phyloP scores from a whole-genome alignment of 2,329 filamentous ascomycete species.

The Stagonosporopsis cucurbitacearum region DNA sequence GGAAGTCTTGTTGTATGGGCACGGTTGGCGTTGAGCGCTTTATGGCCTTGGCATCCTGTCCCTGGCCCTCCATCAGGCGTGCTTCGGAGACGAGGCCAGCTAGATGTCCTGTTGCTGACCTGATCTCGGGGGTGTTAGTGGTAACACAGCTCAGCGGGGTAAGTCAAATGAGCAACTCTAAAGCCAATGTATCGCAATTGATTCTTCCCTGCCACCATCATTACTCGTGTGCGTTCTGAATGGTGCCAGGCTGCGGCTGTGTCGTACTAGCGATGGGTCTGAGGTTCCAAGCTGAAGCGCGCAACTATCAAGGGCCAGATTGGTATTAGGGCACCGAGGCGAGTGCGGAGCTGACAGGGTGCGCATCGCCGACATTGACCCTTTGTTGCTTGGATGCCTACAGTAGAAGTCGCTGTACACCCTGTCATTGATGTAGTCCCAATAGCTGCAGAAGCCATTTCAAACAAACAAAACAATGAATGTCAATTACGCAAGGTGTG shows the following conservation, averaged over 20 bases:
- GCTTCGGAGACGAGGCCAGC: constrained; percentile 28
- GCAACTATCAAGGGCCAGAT: constrained; percentile 46
- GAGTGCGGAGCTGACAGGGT: constrained; percentile 28
- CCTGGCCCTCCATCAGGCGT: constrained; percentile 38
- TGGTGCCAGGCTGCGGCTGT: constrained; percentile 33
- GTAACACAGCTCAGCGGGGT: constrained; percentile 35
- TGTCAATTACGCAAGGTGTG: not conserved
- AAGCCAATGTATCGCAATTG: constrained; percentile 38
- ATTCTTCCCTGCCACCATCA: constrained; percentile 37
- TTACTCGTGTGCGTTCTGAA: constrained; percentile 28
- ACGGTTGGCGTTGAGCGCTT: constrained; percentile 30
- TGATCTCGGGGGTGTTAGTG: constrained; percentile 25
- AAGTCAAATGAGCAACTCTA: constrained; percentile 26
- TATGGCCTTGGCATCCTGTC: constrained; percentile 29
- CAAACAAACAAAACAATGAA: not conserved
- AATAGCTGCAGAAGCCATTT: not conserved
- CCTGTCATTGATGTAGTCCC: not conserved
- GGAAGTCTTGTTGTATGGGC: constrained; percentile 44
- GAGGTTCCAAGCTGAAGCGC: constrained; percentile 33
- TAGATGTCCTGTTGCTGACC: constrained; percentile 25
- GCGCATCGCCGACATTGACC: constrained; percentile 26
- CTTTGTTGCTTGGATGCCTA: constrained; percentile 10
- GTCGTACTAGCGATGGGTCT: constrained; percentile 30
- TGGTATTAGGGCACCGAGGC: constrained; percentile 39
- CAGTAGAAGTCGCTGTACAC: not conserved